Base-by-base conservation (phyloP, 805 yeast genomes). In the Scheffersomyces amazonensis region DNA sequence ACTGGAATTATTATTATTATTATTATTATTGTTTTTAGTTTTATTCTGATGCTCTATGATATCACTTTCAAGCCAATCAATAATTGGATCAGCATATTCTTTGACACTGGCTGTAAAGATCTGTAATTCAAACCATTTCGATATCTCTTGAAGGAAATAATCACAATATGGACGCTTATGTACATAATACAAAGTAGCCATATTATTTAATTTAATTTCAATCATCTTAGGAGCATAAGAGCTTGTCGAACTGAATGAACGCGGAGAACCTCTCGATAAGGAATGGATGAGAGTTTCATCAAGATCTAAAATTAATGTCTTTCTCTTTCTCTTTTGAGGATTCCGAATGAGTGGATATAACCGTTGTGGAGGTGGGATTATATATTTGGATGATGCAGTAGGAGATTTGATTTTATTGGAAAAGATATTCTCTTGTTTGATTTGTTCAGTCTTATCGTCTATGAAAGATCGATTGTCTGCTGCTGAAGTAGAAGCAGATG, bases 261-360 rank as follows among this genome's bases (percentile, higher is more conserved):
- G 62, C 5, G 77, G 77, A 31, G 76, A 71, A 19, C 75, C 78
- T 40, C 95, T 71, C 4, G 95, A 81, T 40, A 89, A 71, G 1
- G 98, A 89, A 58, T 93, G 99, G 40, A 93, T 89, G 39, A 93
- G 66, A 0, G 99, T 93, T 54, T 93, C 99, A 61, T 91, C 99
- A 21, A 93, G 73, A 56, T 93, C 99, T 17, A 93, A 68, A 1
- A 93, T 85, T 21, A 93, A 70, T 0, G 88, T 83, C 53, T 88
- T 89, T 47, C 71, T 73, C 33, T 55, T 50, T 11, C 62, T 46
- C 29, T 49, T 50, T 12, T 62, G 62, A 2, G 75, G 73, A 49
- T 69, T 64, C 21, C 74, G 46, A 10, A 62, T 53, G 9, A 67
- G 52, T 13, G 75, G 75, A 44, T 62, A 63, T 28, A 69, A 53